These are phyloP conservation scores for Solanum rostratum DNA, from an alignment of 257 asterid species.

Conservation along the genomic window DNA sequence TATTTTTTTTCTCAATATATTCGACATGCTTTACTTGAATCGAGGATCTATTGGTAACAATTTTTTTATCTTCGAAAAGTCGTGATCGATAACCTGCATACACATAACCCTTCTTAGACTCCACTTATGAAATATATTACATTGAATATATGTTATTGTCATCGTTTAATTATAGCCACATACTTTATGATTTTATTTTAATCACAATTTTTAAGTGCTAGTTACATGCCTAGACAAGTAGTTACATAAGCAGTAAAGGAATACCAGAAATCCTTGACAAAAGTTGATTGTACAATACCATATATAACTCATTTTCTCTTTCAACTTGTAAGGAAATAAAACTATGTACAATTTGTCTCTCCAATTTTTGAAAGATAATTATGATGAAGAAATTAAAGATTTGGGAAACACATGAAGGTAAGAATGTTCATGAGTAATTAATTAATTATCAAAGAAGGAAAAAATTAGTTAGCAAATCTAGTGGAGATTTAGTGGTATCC, in stretches of 20 bases:
- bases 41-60: background rate
- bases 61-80: background rate
- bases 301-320: background rate
- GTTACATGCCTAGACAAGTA: background rate
- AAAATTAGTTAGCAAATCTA: background rate
- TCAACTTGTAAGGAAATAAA: background rate
- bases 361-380: background rate
- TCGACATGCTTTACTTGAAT: background rate
- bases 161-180: background rate
- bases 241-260: background rate
- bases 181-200: too few species aligned
- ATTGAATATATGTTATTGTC: background rate
- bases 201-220: background rate
- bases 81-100: background rate
- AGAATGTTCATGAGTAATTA: background rate
- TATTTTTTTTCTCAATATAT: background rate
- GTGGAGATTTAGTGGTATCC: background rate
- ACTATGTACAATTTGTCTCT: background rate
- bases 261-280: background rate
- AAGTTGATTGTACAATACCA: background rate
- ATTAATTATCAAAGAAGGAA: background rate
- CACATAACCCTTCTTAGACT: background rate
- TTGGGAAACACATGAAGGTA: background rate
- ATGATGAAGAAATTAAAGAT: background rate
- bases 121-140: background rate